phyloP scores from a whole-genome alignment of 495 filamentous ascomycete genomes.

The Lepidopterella palustris region DNA sequence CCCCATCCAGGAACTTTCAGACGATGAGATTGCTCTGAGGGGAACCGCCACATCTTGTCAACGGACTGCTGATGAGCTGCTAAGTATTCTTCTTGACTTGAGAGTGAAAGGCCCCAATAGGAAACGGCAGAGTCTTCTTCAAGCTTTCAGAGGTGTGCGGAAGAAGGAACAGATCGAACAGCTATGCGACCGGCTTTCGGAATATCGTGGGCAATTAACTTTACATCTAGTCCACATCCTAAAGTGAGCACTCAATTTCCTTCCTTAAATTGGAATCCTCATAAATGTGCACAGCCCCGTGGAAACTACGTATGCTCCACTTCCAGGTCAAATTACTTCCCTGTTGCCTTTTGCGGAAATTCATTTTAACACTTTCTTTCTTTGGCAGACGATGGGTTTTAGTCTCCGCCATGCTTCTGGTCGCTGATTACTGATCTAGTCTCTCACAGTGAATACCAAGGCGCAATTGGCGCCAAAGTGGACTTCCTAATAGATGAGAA shows the following conservation, averaged over 20 bases:
- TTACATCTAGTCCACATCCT: background rate
- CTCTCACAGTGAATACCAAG: background rate
- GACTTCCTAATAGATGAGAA: background rate
- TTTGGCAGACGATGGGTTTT: too few relatives aligned
- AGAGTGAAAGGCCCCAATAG: conserved; percentile 1
- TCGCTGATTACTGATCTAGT: background rate
- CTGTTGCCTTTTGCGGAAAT: background rate
- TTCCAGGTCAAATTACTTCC: background rate
- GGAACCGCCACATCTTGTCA: background rate
- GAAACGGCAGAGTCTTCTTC: conserved; percentile 13
- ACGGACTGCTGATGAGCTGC: background rate
- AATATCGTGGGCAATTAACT: background rate
- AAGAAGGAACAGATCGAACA: background rate
- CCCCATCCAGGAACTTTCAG: background rate
- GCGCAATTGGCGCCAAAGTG: background rate
- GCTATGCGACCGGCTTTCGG: background rate
- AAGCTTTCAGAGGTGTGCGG: background rate
- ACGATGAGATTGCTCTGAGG: background rate
- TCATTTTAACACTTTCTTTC: too few relatives aligned
- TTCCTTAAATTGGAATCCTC: background rate
- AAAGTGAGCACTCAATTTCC: background rate
- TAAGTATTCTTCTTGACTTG: background rate
- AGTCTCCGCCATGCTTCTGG: background rate
- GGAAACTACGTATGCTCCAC: background rate
- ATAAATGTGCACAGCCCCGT: too few relatives aligned